Conservation (phyloP, 345 rosid genomes). For the Brassica incana region DNA sequence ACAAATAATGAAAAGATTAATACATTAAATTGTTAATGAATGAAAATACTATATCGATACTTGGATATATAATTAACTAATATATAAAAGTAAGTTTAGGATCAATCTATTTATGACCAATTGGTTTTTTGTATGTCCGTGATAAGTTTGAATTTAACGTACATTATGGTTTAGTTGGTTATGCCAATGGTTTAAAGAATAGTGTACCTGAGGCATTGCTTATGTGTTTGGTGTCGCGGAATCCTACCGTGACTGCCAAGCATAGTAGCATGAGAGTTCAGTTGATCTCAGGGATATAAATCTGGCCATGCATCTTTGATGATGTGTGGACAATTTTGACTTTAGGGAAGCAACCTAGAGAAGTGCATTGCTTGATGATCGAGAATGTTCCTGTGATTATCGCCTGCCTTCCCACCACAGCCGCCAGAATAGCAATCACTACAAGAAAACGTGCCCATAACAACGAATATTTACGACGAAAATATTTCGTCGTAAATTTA, state of each 20-base stretch:
- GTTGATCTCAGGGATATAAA: constrained; percentile 94
- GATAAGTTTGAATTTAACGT: too few species aligned
- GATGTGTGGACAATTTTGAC: constrained; percentile 95
- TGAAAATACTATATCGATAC: too few species aligned
- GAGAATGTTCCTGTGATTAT: constrained; percentile 97
- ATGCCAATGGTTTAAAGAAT: neutral
- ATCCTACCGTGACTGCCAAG: constrained; percentile 90
- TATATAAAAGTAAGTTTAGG: too few species aligned
- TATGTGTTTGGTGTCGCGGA: constrained; percentile 81
- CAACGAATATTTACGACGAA: too few species aligned
- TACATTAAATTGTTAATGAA: too few species aligned
- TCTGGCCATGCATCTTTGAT: constrained; percentile 87
- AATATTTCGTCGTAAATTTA: too few species aligned
- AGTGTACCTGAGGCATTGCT: constrained; percentile 84
- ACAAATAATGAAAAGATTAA: too few species aligned
- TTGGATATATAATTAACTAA: too few species aligned
- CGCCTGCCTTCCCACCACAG: constrained; percentile 97
- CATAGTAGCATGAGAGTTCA: constrained; percentile 94
- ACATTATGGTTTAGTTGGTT: too few species aligned
- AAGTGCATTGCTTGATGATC: constrained; percentile 87
- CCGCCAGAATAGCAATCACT: constrained; percentile 95
- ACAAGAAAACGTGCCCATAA: too few species aligned
- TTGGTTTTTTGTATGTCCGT: too few species aligned
- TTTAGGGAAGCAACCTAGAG: constrained; percentile 90
- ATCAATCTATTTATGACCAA: too few species aligned